Conservation (phyloP, 2,329 filamentous ascomycete genomes). For the Didymella pomorum region DNA sequence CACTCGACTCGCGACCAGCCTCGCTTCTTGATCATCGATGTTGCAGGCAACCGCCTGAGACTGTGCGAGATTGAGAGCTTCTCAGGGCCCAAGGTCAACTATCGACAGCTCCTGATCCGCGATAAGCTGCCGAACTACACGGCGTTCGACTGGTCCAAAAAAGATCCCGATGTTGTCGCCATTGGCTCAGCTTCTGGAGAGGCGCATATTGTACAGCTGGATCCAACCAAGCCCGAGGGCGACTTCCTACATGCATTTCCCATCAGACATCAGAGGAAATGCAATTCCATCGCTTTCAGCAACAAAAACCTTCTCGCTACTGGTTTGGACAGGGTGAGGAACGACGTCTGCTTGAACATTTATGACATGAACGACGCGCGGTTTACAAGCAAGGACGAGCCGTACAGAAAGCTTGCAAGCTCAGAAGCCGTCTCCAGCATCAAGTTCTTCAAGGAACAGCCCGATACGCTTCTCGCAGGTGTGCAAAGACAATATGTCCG, state of each 20-base stretch:
- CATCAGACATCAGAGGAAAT: slow-evolving; percentile 78
- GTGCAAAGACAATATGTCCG: slow-evolving; percentile 78
- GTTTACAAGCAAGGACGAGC: slow-evolving; percentile 62
- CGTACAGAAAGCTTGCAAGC: slow-evolving; percentile 64
- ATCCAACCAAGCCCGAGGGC: slow-evolving; percentile 62
- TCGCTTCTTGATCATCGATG: slow-evolving; percentile 69
- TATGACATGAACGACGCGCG: slow-evolving; percentile 73
- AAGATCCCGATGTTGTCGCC: slow-evolving; percentile 71
- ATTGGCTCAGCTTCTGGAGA: slow-evolving; percentile 79
- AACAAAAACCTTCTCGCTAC: slow-evolving; percentile 75
- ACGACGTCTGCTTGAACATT: slow-evolving; percentile 82
- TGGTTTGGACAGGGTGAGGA: slow-evolving; percentile 80
- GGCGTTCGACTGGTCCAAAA: slow-evolving; percentile 71
- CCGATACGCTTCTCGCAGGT: slow-evolving; percentile 76
- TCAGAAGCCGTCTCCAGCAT: slow-evolving; percentile 81
- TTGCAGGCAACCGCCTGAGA: slow-evolving; percentile 65
- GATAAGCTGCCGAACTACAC: slow-evolving; percentile 67
- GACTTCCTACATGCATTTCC: slow-evolving; percentile 68
- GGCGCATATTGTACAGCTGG: slow-evolving; percentile 76
- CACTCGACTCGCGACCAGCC: slow-evolving; percentile 61
- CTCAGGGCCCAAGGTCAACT: slow-evolving; percentile 53
- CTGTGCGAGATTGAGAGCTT: slow-evolving; percentile 61
- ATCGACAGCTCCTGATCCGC: slow-evolving; percentile 62
- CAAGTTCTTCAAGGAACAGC: slow-evolving; percentile 80
- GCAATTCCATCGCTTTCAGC: slow-evolving; percentile 83